These are phyloP conservation scores for Articulospora tetracladia DNA, from an alignment of 495 filamentous ascomycete species.

Conservation along the genomic window DNA sequence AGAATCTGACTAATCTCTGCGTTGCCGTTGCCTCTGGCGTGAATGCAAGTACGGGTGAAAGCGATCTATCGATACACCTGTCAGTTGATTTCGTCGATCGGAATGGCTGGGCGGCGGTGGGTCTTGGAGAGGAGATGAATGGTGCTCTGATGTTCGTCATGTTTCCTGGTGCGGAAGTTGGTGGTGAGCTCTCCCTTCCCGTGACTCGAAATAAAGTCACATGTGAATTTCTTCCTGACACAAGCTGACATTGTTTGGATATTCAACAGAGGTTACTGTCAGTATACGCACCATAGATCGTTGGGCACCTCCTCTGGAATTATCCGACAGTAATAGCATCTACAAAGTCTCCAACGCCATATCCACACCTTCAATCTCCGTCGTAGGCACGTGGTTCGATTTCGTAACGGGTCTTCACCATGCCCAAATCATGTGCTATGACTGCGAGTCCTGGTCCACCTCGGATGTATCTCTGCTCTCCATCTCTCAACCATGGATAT, in stretches of 20 bases:
- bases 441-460: constrained; percentile 6
- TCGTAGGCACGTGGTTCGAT: constrained; percentile 6
- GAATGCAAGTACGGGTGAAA: neutral
- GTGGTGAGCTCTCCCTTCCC: neutral
- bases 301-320: neutral
- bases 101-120: constrained; percentile 9
- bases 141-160: constrained; percentile 12
- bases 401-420: neutral
- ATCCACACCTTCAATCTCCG: neutral
- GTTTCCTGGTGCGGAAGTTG: constrained; percentile 4
- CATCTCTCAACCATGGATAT: constrained; percentile 8
- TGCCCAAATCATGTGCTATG: constrained; percentile 10
- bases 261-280: neutral
- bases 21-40: constrained; percentile 1
- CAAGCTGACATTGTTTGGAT: too few relatives aligned
- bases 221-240: too few relatives aligned
- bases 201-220: neutral
- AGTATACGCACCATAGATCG: neutral
- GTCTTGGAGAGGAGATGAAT: constrained; percentile 6
- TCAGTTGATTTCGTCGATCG: neutral
- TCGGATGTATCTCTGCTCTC: neutral
- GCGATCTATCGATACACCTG: constrained; percentile 9
- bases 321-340: too few relatives aligned
- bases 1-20: constrained; percentile 2
- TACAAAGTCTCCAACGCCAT: neutral